Percentiles rank a stretch among this genome's conserved stretches.
These are phyloP conservation scores for Primulina huaijiensis DNA, from an alignment of 257 asterid species.

Conservation along the genomic window DNA sequence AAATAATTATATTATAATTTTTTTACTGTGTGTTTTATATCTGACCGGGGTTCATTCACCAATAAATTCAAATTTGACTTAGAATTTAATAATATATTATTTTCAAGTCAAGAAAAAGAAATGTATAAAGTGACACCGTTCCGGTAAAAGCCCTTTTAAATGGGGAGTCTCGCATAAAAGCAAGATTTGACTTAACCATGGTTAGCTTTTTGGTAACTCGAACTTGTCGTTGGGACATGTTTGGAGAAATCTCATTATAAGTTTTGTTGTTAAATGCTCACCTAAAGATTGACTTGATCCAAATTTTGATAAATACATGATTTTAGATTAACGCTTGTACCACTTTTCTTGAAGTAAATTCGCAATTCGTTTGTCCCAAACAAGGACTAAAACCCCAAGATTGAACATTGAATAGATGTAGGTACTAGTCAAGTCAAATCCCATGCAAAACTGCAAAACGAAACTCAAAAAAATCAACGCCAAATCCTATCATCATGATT, in stretches of 20 bases:
- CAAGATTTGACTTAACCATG: not conserved
- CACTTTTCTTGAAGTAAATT: too few relatives aligned
- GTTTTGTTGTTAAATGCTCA: too few relatives aligned
- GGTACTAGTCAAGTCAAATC: not conserved
- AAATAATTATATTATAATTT: too few relatives aligned
- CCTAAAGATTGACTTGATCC: too few relatives aligned
- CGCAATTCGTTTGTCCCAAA: not conserved
- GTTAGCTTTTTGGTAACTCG: not conserved
- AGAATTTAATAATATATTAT: too few relatives aligned
- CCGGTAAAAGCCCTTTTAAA: not conserved
- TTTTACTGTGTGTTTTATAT: too few relatives aligned
- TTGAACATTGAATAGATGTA: not conserved
- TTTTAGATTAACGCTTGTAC: too few relatives aligned
- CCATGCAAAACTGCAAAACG: not conserved
- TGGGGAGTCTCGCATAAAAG: not conserved
- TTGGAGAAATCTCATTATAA: not conserved
- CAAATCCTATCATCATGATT: not conserved
- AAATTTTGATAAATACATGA: too few relatives aligned
- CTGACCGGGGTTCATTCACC: too few relatives aligned
- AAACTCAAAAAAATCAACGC: not conserved
- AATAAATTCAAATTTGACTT: too few relatives aligned
- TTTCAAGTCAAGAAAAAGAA: too few relatives aligned
- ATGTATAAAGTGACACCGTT: too few relatives aligned
- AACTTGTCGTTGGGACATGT: not conserved
- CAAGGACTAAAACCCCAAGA: not conserved